Evolutionary conservation across 352 stramenopile species (phyloP).

Genomic region (Pythium inflatum): DNA sequence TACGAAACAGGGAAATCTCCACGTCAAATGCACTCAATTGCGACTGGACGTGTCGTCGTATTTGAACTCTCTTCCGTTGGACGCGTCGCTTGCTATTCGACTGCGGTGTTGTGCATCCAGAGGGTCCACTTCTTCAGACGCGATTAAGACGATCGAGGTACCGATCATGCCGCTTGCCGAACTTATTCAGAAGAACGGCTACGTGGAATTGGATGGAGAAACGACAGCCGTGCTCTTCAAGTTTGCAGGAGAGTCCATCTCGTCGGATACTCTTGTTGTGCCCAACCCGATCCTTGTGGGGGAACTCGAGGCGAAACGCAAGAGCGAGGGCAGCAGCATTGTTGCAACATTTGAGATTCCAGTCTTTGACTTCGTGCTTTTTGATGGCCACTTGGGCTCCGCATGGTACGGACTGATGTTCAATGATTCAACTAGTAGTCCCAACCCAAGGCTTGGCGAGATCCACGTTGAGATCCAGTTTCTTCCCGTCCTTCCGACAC

Average conservation of each 20-base stretch:
- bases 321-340: background rate
- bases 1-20: constrained; percentile 31
- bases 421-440: background rate
- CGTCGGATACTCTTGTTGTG: background rate
- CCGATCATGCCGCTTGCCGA: constrained; percentile 23
- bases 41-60: constrained; percentile 31
- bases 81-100: background rate
- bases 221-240: constrained; percentile 15
- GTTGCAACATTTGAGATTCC: constrained; percentile 44
- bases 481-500: constrained; percentile 24
- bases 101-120: constrained; percentile 1
- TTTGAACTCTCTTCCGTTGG: constrained; percentile 26
- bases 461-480: constrained; percentile 53
- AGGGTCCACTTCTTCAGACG: background rate
- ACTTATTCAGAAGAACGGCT: constrained; percentile 10
- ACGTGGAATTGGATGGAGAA: background rate
- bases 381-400: constrained; percentile 43
- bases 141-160: constrained; percentile 19
- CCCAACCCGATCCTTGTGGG: constrained; percentile 39
- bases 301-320: constrained; percentile 19
- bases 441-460: constrained; percentile 22
- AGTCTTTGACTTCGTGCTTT: constrained; percentile 54
- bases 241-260: background rate
- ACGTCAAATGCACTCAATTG: constrained; percentile 37
- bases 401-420: constrained; percentile 36